Percentiles rank a stretch among this genome's conserved stretches.
phyloP scores from a whole-genome alignment of 2,329 filamentous ascomycete genomes.

The Ramularia endophylla region DNA sequence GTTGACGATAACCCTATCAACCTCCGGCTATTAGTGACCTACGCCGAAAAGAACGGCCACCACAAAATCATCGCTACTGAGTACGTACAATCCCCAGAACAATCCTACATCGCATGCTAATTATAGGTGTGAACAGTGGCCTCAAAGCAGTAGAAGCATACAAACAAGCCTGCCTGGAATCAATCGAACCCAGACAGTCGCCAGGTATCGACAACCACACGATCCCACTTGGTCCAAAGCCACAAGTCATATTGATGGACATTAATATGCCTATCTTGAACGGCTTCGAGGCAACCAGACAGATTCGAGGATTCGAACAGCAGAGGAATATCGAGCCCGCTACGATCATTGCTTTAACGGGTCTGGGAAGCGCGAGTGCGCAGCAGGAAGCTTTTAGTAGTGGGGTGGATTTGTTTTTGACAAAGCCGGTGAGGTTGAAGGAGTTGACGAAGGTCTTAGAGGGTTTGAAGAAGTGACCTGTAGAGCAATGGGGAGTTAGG shows the following conservation, averaged over 20 bases:
- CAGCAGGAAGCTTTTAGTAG: constrained; percentile 28
- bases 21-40: constrained; percentile 27
- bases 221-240: too few relatives aligned
- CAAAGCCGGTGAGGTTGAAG: constrained; percentile 20
- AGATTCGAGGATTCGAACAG: constrained; percentile 28
- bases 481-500: too few relatives aligned
- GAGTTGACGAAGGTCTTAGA: constrained; percentile 16
- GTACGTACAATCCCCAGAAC: neutral
- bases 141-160: constrained; percentile 44
- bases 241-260: constrained; percentile 43
- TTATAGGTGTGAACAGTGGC: constrained; percentile 27
- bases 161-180: constrained; percentile 6
- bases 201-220: too few relatives aligned
- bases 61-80: constrained; percentile 41
- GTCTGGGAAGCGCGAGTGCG: constrained; percentile 24
- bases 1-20: constrained; percentile 33
- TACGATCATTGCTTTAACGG: constrained; percentile 29
- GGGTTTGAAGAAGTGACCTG: constrained; percentile 9
- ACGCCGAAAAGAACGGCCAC: constrained; percentile 33
- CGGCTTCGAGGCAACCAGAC: constrained; percentile 30
- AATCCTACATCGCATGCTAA: too few relatives aligned
- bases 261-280: constrained; percentile 30
- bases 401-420: constrained; percentile 30
- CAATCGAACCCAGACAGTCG: too few relatives aligned
- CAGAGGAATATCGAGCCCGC: constrained; percentile 20